Percentiles rank a stretch among this genome's conserved stretches.
Evolutionary conservation across 163 green algal species (phyloP).

Genomic region (Coccomyxa subellipsoidea): DNA sequence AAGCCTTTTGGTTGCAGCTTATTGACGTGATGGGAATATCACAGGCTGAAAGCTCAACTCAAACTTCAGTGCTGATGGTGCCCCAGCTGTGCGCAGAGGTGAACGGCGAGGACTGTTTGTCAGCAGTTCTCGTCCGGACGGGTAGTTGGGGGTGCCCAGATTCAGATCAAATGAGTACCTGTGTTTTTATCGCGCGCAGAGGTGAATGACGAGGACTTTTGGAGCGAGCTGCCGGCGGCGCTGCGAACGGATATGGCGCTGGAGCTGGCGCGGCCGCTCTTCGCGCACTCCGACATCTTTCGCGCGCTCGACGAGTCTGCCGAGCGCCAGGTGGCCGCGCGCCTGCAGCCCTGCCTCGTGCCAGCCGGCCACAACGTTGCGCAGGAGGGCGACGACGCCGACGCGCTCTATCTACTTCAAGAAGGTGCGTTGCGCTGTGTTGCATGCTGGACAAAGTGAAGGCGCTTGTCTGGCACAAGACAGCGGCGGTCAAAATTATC

Average conservation of each 20-base stretch:
- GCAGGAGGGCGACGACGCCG: conserved; percentile 47
- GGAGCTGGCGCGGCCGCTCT: conserved; percentile 12
- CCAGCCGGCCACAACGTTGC: conserved; percentile 50
- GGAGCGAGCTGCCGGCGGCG: conserved; percentile 32
- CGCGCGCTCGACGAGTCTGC: background rate
- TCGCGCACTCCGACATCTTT: conserved; percentile 14
- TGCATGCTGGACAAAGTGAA: background rate
- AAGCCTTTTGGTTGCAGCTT: too few species aligned
- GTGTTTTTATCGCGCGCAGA: conserved; percentile 2
- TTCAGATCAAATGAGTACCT: background rate
- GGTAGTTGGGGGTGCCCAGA: too few species aligned
- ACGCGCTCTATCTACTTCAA: conserved; percentile 44
- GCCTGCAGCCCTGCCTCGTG: conserved; percentile 14
- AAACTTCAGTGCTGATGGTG: too few species aligned
- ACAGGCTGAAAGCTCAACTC: too few species aligned
- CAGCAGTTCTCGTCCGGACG: too few species aligned
- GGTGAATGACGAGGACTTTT: conserved; percentile 28
- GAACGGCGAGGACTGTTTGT: too few species aligned
- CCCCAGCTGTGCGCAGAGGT: too few species aligned
- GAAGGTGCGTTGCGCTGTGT: conserved; percentile 13
- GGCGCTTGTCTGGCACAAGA: too few species aligned
- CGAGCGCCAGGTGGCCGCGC: conserved; percentile 11
- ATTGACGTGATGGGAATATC: too few species aligned
- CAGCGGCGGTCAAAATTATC: too few species aligned
- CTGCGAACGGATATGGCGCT: conserved; percentile 29